These are phyloP conservation scores for Alternaria ethzedia DNA, from an alignment of 2,329 filamentous ascomycete species.

Conservation along the genomic window DNA sequence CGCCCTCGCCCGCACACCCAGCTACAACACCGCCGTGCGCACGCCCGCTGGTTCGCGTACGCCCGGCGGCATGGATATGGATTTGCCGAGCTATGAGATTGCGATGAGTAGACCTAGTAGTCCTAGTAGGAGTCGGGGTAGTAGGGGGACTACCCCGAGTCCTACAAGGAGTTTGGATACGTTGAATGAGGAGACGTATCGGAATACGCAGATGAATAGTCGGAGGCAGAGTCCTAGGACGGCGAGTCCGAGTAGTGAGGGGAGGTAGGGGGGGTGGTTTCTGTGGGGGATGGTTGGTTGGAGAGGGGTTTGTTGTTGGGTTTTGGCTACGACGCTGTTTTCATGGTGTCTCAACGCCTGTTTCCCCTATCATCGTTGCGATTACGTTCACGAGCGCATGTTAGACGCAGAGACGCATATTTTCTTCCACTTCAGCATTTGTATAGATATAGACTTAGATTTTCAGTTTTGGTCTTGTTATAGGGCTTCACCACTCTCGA, in stretches of 20 bases:
- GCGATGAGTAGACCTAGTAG: conserved; percentile 53
- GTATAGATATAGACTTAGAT: background rate
- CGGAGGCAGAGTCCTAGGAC: conserved; percentile 31
- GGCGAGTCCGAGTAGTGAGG: conserved; percentile 30
- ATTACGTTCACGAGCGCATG: background rate
- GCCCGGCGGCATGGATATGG: conserved; percentile 46
- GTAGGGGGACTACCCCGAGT: conserved; percentile 42
- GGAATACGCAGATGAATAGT: conserved; percentile 46
- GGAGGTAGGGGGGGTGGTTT: conserved; percentile 17
- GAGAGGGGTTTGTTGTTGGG: background rate
- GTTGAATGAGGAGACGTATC: conserved; percentile 45
- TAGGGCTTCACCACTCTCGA: background rate
- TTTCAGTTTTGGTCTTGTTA: background rate
- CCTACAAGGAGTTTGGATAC: conserved; percentile 43
- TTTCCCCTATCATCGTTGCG: too few relatives aligned
- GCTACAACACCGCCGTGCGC: conserved; percentile 58
- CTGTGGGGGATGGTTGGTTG: background rate
- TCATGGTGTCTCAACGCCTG: too few relatives aligned
- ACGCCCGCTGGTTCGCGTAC: conserved; percentile 51
- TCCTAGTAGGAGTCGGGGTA: conserved; percentile 41
- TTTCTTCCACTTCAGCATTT: background rate
- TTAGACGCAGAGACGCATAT: background rate
- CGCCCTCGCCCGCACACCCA: conserved; percentile 56
- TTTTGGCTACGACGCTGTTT: background rate
- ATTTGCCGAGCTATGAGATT: conserved; percentile 54